Conservation (phyloP, 2,329 filamentous ascomycete genomes). For the Parasarocladium wereldwijsianum region DNA sequence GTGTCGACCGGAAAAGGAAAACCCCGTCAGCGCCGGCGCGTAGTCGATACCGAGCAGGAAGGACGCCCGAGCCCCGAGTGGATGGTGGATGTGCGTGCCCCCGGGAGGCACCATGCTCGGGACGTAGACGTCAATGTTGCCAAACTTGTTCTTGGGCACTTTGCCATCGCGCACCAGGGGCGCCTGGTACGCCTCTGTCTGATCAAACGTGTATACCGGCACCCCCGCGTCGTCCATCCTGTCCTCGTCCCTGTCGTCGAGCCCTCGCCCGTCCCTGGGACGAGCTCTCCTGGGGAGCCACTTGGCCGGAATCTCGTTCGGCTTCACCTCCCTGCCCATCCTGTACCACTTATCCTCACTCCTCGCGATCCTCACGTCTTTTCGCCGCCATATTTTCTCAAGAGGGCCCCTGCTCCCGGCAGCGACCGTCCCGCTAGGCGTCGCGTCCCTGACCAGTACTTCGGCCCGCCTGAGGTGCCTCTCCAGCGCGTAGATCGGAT, state of each 20-base stretch:
- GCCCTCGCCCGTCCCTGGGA: slow-evolving; percentile 10
- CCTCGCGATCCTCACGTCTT: slow-evolving; percentile 63
- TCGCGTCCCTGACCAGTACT: slow-evolving; percentile 56
- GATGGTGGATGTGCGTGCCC: slow-evolving; percentile 53
- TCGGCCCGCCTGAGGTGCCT: slow-evolving; percentile 74
- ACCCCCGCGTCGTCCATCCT: slow-evolving; percentile 23
- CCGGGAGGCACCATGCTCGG: slow-evolving; percentile 80
- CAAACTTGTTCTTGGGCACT: slow-evolving; percentile 82
- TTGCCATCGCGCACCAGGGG: slow-evolving; percentile 61
- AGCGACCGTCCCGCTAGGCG: slow-evolving; percentile 63
- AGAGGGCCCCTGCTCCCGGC: slow-evolving; percentile 47
- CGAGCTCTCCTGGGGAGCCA: slow-evolving; percentile 40
- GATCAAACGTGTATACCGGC: slow-evolving; percentile 44
- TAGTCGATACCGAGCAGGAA: slow-evolving; percentile 68
- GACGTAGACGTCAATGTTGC: slow-evolving; percentile 88
- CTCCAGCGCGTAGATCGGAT: slow-evolving; percentile 72
- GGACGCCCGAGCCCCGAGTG: slow-evolving; percentile 55
- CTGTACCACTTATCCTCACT: slow-evolving; percentile 87
- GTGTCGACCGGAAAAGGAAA: slow-evolving; percentile 71
- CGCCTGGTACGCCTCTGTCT: slow-evolving; percentile 61
- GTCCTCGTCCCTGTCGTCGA: slow-evolving; percentile 15
- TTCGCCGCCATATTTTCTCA: slow-evolving; percentile 70
- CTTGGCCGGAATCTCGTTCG: slow-evolving; percentile 71
- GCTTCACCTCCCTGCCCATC: slow-evolving; percentile 63
- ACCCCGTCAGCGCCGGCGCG: slow-evolving; percentile 79